A percentile compares a stretch with the other conserved stretches of the same genome.
Conservation (phyloP, 176 grass and related monocot species). For the Thalia dealbata region DNA sequence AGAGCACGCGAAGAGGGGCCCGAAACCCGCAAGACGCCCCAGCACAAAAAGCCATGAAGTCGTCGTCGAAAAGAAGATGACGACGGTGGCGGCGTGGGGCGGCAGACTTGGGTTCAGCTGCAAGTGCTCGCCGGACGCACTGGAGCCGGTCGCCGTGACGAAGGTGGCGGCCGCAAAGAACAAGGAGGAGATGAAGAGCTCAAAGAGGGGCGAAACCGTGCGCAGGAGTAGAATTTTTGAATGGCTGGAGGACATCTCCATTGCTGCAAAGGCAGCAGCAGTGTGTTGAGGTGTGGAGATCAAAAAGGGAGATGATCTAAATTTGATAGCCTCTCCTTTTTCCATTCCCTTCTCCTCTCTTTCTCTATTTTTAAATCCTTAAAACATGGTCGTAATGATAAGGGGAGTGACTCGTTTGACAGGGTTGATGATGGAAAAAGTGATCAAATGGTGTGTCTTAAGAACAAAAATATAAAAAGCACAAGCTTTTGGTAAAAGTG, state of each 20-base stretch:
- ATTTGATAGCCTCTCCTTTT: background rate
- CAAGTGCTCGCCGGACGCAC: slow-evolving; percentile 47
- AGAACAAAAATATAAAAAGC: too few relatives aligned
- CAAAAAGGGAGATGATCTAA: too few relatives aligned
- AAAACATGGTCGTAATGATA: too few relatives aligned
- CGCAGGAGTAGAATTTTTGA: slow-evolving; percentile 34
- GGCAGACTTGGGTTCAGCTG: slow-evolving; percentile 29
- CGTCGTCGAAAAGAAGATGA: slow-evolving; percentile 19
- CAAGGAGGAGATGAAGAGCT: slow-evolving; percentile 3
- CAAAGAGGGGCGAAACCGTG: slow-evolving; percentile 6
- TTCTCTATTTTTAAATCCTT: too few relatives aligned
- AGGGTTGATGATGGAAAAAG: too few relatives aligned
- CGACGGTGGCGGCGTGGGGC: background rate
- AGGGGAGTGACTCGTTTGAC: too few relatives aligned
- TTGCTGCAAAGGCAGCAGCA: slow-evolving; percentile 10
- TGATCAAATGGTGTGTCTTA: too few relatives aligned
- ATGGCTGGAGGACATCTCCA: slow-evolving; percentile 49
- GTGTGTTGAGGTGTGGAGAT: background rate
- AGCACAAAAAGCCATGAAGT: background rate
- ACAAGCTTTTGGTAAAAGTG: too few relatives aligned
- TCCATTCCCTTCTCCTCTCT: background rate
- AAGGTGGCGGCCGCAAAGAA: slow-evolving; percentile 5
- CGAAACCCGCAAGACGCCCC: background rate
- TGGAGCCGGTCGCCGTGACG: slow-evolving; percentile 19
- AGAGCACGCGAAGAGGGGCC: slow-evolving; percentile 3